These are phyloP conservation scores for Scleroderma bovista DNA, from an alignment of 768 basidiomycete genomes.

Conservation along the genomic window DNA sequence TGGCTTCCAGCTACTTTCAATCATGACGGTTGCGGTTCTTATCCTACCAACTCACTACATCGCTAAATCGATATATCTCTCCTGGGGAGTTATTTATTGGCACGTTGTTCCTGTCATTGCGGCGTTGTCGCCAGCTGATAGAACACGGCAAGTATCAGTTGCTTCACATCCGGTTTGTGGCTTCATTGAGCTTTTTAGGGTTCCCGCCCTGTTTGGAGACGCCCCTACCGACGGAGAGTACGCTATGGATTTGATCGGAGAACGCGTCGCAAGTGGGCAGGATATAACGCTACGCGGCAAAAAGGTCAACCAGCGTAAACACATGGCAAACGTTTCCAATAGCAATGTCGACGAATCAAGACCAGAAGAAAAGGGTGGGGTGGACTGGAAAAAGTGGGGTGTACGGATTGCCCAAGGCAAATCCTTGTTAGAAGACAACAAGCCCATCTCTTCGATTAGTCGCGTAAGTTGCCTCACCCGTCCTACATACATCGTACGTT, in stretches of 20 bases:
- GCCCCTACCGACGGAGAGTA: slow-evolving; percentile 66
- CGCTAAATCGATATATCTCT: slow-evolving; percentile 41
- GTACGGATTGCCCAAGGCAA: slow-evolving; percentile 43
- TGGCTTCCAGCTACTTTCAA: slow-evolving; percentile 30
- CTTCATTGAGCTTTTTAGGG: slow-evolving; percentile 24
- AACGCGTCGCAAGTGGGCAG: slow-evolving; percentile 51
- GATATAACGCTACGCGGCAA: slow-evolving; percentile 35
- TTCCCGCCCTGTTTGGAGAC: slow-evolving; percentile 43
- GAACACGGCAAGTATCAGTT: slow-evolving; percentile 35
- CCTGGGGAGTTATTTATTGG: slow-evolving; percentile 55
- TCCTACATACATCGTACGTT: background rate
- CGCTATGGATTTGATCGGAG: slow-evolving; percentile 63
- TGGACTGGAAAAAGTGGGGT: slow-evolving; percentile 58
- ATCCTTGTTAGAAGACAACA: slow-evolving; percentile 37
- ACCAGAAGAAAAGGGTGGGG: slow-evolving; percentile 11
- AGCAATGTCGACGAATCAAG: background rate
- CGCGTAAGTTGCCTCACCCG: slow-evolving; percentile 24
- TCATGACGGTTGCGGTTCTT: slow-evolving; percentile 34
- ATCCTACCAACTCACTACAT: slow-evolving; percentile 47
- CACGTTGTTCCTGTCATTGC: slow-evolving; percentile 53
- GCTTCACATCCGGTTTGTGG: background rate
- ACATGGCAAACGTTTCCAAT: slow-evolving; percentile 9
- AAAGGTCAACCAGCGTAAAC: slow-evolving; percentile 13
- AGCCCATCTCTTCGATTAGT: slow-evolving; percentile 32
- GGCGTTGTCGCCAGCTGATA: slow-evolving; percentile 42